These are phyloP conservation scores for Vaccinium darrowii DNA, from an alignment of 148 eudicot genomes.

Conservation along the genomic window DNA sequence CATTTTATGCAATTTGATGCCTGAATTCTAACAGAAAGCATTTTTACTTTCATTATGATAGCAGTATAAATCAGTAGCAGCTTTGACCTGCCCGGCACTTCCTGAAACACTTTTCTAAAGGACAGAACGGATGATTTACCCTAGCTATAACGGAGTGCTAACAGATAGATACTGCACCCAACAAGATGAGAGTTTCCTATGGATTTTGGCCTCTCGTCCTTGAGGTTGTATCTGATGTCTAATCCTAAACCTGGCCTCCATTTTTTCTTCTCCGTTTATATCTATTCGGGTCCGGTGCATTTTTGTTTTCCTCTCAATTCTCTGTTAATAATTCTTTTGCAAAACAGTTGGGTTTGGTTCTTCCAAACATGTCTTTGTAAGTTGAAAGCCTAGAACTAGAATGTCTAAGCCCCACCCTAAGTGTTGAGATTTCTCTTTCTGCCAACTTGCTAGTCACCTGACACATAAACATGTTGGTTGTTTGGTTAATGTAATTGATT, in stretches of 20 bases:
- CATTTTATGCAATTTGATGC: constrained; percentile 6
- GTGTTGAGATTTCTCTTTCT: constrained; percentile 9
- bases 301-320: background rate
- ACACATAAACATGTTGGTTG: background rate
- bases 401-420: constrained; percentile 7
- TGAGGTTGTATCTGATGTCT: constrained; percentile 27
- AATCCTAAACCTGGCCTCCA: constrained; percentile 17
- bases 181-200: constrained; percentile 7
- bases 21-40: background rate
- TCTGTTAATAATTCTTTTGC: constrained; percentile 21
- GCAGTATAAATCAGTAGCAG: constrained; percentile 77
- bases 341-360: constrained; percentile 23
- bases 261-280: constrained; percentile 7
- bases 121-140: constrained; percentile 13
- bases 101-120: constrained; percentile 54
- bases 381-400: background rate
- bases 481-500: constrained; percentile 17
- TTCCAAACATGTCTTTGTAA: constrained; percentile 24
- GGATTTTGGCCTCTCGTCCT: constrained; percentile 13
- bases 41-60: background rate
- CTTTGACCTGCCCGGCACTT: constrained; percentile 51
- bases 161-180: constrained; percentile 2
- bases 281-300: background rate
- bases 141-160: constrained; percentile 10
- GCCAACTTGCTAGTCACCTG: background rate